Base-by-base conservation (phyloP, 805 yeast species). In the Candida silvicultrix region DNA sequence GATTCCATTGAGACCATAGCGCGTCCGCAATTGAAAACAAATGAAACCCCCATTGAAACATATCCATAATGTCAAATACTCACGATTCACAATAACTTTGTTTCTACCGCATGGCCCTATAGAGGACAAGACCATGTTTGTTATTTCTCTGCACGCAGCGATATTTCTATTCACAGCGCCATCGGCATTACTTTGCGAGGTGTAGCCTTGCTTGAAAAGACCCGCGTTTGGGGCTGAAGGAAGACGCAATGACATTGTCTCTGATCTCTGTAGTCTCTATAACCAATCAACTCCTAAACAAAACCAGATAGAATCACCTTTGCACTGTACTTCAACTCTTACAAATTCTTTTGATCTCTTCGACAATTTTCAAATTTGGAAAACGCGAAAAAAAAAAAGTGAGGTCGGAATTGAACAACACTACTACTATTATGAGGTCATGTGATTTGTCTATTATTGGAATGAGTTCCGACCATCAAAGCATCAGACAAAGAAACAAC, bases 51-150 rank as follows among this genome's bases (percentile, higher is more conserved):
- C 5, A 29, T 21, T 14, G 20, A 29, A 19, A 38, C 11, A 8
- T 5, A 34, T 6, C 5, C 10, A 18, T 41, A 52, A 21, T 36
- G 42, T 55, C 22, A 40, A n/a, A 29, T n/a, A 41, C 43, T 32
- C 34, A 41, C 43, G 79, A 68, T 92, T 92, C 46, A 94, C 96
- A 57, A 94, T 85, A 65, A 94, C 89, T 76, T 94, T 94, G 68
- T 90, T 94, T 61, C 97, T 79, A 44, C 99, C 99, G 68, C 95
- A 86, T 49, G 99, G 99, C 7, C 99, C 99, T 73, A 94, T 85
- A 12, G 97, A 89, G 2, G 97, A 89, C 48, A 90, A 77, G 51
- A 95, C 89, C 80, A 92, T 89, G 45, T 83, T 78, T 51, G 96
- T 80, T 67, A 94, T 85, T 66, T 94, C 98, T 58, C 96, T 80